Evolutionary conservation across 495 filamentous ascomycete species (phyloP), one percentile per base, ranked within the genome.

Genomic region (Alectoria sarmentosa): DNA sequence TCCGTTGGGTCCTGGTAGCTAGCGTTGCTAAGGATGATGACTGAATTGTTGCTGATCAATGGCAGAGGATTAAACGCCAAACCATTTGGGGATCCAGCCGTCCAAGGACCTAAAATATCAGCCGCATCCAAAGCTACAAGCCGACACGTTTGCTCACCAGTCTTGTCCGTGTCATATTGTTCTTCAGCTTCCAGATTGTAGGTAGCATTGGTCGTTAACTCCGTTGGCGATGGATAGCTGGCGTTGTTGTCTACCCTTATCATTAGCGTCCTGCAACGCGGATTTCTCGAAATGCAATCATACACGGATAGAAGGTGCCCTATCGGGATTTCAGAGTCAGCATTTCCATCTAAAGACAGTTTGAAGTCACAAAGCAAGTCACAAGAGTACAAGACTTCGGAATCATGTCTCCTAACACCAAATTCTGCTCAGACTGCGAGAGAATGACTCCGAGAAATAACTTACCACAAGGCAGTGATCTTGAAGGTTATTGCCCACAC

Each of bases 401-500:
- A n/a, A n/a, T n/a, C n/a, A n/a, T n/a, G n/a, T n/a, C n/a, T n/a
- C n/a, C n/a, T n/a, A n/a, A n/a, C n/a, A n/a, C n/a, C n/a, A n/a
- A n/a, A n/a, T n/a, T n/a, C n/a, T n/a, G n/a, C n/a, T n/a, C n/a
- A n/a, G n/a, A n/a, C n/a, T n/a, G n/a, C n/a, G n/a, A n/a, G n/a
- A n/a, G n/a, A n/a, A n/a, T n/a, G n/a, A n/a, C n/a, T n/a, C n/a
- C n/a, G n/a, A n/a, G n/a, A n/a, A n/a, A n/a, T n/a, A n/a, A n/a
- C n/a, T n/a, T n/a, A n/a, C n/a, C 14, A 74, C 71, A 32, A 74
- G 71, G 39, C 60, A 62, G 58, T 85, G 82, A 59, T 86, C 83
- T 63, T 86, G 83, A 63, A 85, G 80, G 65, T 86, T 84, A 62
- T 79, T 76, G 1, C 83, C 83, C 19, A 86, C 83, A 8, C 82